Conservation (phyloP, 208 protist species). For the Plasmodiophora brassicae region DNA sequence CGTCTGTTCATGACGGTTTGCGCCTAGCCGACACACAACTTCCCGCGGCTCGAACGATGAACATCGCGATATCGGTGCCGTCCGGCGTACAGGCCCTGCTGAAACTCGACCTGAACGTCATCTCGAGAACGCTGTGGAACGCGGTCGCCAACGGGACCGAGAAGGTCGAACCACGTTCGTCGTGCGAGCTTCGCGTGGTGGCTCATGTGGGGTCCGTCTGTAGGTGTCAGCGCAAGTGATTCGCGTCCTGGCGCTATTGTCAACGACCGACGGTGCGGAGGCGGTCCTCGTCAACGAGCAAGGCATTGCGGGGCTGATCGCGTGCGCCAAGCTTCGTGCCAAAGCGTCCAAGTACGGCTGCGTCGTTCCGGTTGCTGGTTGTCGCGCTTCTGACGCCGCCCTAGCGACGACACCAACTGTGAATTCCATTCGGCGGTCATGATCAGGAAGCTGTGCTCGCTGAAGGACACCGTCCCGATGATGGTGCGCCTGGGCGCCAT, state of each 20-base stretch:
- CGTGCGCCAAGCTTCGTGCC: not conserved
- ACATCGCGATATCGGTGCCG: not conserved
- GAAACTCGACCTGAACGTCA: not conserved
- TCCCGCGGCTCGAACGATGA: not conserved
- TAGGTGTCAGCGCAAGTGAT: not conserved
- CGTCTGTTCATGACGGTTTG: no score
- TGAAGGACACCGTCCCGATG: not conserved
- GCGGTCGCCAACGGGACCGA: not conserved
- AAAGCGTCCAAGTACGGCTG: not conserved
- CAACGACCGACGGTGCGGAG: not conserved
- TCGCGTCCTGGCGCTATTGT: not conserved
- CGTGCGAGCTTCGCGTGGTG: not conserved
- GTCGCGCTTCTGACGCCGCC: not conserved
- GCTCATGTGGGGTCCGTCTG: not conserved
- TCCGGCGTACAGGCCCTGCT: not conserved
- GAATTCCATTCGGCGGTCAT: slow-evolving; percentile 27
- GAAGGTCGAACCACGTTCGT: not conserved
- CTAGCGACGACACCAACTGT: slow-evolving; percentile 1
- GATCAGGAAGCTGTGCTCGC: slow-evolving; percentile 18
- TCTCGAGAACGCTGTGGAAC: not conserved
- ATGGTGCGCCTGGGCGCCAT: not conserved
- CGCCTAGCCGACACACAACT: not conserved
- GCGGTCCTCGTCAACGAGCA: slow-evolving; percentile 21
- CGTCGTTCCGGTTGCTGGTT: not conserved
- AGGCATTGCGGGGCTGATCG: not conserved